phyloP scores from a whole-genome alignment of 768 basidiomycete species.

The Nevesoporus exiguus region DNA sequence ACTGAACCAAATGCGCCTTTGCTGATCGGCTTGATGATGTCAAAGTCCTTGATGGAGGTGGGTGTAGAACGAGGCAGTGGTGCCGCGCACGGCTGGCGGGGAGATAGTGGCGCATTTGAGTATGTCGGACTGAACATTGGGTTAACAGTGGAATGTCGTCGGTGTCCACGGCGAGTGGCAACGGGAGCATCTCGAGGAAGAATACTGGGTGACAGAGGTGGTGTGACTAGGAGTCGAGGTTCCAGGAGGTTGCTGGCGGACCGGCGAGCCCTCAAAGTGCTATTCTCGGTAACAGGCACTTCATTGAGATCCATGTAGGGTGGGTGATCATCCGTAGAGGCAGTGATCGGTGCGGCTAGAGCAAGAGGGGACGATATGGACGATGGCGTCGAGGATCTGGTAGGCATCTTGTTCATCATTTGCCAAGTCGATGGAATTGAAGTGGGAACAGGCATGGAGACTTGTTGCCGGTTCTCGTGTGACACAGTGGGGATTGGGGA shows the following conservation, averaged over 20 bases:
- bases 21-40: conserved; percentile 98
- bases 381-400: conserved; percentile 84
- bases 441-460: conserved; percentile 37
- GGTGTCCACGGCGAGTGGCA: conserved; percentile 52
- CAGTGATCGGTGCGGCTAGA: conserved; percentile 79
- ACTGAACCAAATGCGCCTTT: conserved; percentile 99
- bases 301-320: conserved; percentile 70
- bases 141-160: conserved; percentile 71
- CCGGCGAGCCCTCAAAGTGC: conserved; percentile 59
- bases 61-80: conserved; percentile 77
- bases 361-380: conserved; percentile 87
- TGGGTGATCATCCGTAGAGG: conserved; percentile 59
- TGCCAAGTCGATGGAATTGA: conserved; percentile 47
- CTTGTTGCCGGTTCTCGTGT: conserved; percentile 23
- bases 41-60: conserved; percentile 97
- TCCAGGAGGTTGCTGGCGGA: conserved; percentile 63
- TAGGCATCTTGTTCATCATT: conserved; percentile 48
- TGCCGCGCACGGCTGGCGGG: conserved; percentile 75
- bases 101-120: conserved; percentile 66
- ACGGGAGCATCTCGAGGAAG: conserved; percentile 50
- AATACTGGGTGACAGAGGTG: conserved; percentile 61
- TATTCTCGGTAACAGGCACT: conserved; percentile 27
- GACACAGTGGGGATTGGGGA: conserved; percentile 34
- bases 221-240: conserved; percentile 66
- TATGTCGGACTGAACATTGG: conserved; percentile 56